Percentiles rank a stretch among this genome's conserved stretches.
These are phyloP conservation scores for Aspergillus indologenus DNA, from an alignment of 495 filamentous ascomycete species.

Conservation along the genomic window DNA sequence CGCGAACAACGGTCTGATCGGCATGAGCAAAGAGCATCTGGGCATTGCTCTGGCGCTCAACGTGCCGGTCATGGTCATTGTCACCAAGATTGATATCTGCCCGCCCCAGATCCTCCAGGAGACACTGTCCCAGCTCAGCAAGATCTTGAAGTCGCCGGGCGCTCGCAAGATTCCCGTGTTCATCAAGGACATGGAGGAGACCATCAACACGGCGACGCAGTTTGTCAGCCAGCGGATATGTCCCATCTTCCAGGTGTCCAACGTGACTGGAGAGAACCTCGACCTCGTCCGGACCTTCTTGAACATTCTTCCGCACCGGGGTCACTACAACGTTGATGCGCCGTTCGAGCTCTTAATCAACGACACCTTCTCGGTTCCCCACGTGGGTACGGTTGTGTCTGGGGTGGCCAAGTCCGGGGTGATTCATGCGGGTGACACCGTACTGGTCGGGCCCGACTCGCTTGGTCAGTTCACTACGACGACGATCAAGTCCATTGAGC, in stretches of 20 bases:
- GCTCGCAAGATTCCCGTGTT: slow-evolving; percentile 98
- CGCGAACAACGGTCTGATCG: slow-evolving; percentile 94
- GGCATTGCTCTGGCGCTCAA: slow-evolving; percentile 94
- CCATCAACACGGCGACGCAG: slow-evolving; percentile 91
- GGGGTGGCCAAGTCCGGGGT: slow-evolving; percentile 84
- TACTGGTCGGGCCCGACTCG: slow-evolving; percentile 87
- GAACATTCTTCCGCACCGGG: slow-evolving; percentile 93
- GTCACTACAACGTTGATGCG: slow-evolving; percentile 82
- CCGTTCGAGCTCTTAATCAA: slow-evolving; percentile 96
- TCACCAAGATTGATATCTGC: slow-evolving; percentile 99
- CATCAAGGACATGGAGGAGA: slow-evolving; percentile 86
- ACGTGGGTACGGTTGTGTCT: slow-evolving; percentile 93
- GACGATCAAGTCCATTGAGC: slow-evolving; percentile 86
- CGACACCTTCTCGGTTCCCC: slow-evolving; percentile 98
- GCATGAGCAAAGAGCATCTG: slow-evolving; percentile 97
- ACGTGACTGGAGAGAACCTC: slow-evolving; percentile 88
- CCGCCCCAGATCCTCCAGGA: slow-evolving; percentile 93
- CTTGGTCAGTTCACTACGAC: slow-evolving; percentile 90
- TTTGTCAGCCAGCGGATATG: slow-evolving; percentile 95
- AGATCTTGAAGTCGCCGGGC: slow-evolving; percentile 90
- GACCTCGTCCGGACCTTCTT: slow-evolving; percentile 82
- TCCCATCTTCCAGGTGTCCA: slow-evolving; percentile 96
- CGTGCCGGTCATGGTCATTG: slow-evolving; percentile 95
- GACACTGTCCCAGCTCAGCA: slow-evolving; percentile 85
- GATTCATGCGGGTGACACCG: slow-evolving; percentile 84